These are phyloP conservation scores for Elsinoe perseae DNA, from an alignment of 2,329 filamentous ascomycete species.

Conservation along the genomic window DNA sequence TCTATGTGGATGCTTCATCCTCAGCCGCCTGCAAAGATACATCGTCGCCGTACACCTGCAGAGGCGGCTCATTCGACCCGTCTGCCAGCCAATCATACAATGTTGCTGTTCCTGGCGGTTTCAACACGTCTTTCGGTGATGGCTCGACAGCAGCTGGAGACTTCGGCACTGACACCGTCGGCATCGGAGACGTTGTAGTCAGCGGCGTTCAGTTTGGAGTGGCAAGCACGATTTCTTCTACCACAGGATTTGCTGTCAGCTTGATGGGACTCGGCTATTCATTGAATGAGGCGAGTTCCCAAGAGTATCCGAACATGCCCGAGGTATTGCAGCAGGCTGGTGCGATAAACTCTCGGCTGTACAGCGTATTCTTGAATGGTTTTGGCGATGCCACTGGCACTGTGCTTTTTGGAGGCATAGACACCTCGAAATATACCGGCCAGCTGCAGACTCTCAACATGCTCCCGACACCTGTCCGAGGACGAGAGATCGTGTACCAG, in stretches of 20 bases:
- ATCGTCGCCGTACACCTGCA: constrained; percentile 22
- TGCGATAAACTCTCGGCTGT: constrained; percentile 27
- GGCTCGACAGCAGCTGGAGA: constrained; percentile 25
- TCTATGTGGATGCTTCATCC: constrained; percentile 27
- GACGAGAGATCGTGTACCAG: constrained; percentile 20
- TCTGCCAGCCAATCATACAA: constrained; percentile 25
- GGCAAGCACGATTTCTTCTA: constrained; percentile 24
- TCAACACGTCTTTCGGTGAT: constrained; percentile 28
- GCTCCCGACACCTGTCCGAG: constrained; percentile 19
- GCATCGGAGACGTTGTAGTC: constrained; percentile 26
- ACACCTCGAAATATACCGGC: constrained; percentile 27
- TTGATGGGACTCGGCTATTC: constrained; percentile 29
- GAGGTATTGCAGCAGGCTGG: constrained; percentile 27
- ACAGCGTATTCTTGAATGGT: constrained; percentile 29
- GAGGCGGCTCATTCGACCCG: constrained; percentile 26
- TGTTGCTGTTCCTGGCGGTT: constrained; percentile 22
- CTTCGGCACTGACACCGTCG: constrained; percentile 25
- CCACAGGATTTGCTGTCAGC: constrained; percentile 26
- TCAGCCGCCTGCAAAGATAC: constrained; percentile 22
- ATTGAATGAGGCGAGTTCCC: constrained; percentile 23
- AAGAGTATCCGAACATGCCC: constrained; percentile 28
- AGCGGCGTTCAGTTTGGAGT: constrained; percentile 28
- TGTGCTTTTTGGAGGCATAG: constrained; percentile 32
- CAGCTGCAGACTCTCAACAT: constrained; percentile 28
- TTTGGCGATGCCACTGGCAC: constrained; percentile 23